Base-by-base conservation (phyloP, 768 basidiomycete species). In the Russula compacta region DNA sequence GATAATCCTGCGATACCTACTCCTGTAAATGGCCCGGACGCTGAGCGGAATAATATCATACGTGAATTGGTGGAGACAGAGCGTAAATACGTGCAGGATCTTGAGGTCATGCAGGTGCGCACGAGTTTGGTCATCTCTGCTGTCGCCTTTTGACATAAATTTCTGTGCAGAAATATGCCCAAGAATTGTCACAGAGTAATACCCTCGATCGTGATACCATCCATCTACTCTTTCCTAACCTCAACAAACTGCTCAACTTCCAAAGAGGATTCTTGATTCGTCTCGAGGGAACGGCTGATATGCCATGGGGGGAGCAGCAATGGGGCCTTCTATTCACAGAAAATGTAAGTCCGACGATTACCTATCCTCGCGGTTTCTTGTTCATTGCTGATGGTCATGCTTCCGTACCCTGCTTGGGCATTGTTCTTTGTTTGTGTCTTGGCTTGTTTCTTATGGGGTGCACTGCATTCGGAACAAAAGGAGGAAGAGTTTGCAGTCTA, bases 401-500 rank as follows among this genome's bases (percentile, higher is more conserved):
- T 74, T 71, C 74, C 74, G 74, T 81, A 81, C 73, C 79, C 66
- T 59, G 64, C 68, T 53, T 66, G 52, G 66, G 67, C 65, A 69
- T 70, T 65, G 71, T 73, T 68, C 70, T 71, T 62, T 66, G 59
- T 70, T 69, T 66, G 63, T 64, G 63, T 58, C 58, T 59, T 42
- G 53, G 53, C 44, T 58, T 59, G 38, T 54, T 47, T 62, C 59
- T 9, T 29, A 52, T 44, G 44, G 38, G 39, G 7, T 19, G 47
- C 14, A 56, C 64, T 33, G 19, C 24, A n/a, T 71, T 70, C 59
- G 75, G 71, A 76, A 79, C 78, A 82, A 82, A 79, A 98, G 90
- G 95, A 99, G 80, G 84, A 92, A 59, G 93, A 95, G 68, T 98
- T 99, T 69, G 82, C 84, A 35, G 92, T 93, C 39, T 99, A 99